Evolutionary conservation across 495 filamentous ascomycete species (phyloP).

Genomic region (Aspergillus avenaceus): DNA sequence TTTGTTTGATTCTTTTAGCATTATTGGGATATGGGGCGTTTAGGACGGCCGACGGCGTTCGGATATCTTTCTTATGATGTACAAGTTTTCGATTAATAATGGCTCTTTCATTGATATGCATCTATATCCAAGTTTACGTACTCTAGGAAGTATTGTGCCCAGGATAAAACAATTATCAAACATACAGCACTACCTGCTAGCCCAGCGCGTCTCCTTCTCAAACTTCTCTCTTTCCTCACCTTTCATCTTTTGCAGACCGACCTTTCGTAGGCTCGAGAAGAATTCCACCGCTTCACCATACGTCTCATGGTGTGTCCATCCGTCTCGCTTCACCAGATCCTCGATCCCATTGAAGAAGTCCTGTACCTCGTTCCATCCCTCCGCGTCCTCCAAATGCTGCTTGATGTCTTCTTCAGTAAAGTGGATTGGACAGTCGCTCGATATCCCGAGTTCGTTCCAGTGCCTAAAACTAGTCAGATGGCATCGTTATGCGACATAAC

Average conservation of each 20-base stretch:
- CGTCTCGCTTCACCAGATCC: slow-evolving; percentile 30
- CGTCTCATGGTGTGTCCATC: slow-evolving; percentile 30
- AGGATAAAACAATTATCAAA: no score
- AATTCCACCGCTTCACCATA: slow-evolving; percentile 23
- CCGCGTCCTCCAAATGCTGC: slow-evolving; percentile 22
- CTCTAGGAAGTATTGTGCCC: no score
- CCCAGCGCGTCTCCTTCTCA: slow-evolving; percentile 19
- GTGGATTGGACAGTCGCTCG: slow-evolving; percentile 23
- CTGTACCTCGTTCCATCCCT: slow-evolving; percentile 35
- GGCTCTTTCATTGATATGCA: no score
- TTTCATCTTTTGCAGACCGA: slow-evolving; percentile 13
- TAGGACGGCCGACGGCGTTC: no score
- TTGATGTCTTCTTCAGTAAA: slow-evolving; percentile 29
- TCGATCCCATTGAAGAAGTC: slow-evolving; percentile 31
- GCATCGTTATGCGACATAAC: not conserved
- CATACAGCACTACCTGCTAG: no score
- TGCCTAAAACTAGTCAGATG: slow-evolving; percentile 11
- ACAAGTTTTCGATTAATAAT: no score
- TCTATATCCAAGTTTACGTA: no score
- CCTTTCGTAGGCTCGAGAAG: slow-evolving; percentile 19
- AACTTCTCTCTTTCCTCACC: slow-evolving; percentile 16
- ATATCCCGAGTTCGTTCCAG: slow-evolving; percentile 24
- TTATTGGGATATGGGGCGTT: no score
- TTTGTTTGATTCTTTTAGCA: no score
- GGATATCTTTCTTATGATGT: no score